Conservation (phyloP, 176 grass and related monocot genomes). For the Raddia distichophylla region DNA sequence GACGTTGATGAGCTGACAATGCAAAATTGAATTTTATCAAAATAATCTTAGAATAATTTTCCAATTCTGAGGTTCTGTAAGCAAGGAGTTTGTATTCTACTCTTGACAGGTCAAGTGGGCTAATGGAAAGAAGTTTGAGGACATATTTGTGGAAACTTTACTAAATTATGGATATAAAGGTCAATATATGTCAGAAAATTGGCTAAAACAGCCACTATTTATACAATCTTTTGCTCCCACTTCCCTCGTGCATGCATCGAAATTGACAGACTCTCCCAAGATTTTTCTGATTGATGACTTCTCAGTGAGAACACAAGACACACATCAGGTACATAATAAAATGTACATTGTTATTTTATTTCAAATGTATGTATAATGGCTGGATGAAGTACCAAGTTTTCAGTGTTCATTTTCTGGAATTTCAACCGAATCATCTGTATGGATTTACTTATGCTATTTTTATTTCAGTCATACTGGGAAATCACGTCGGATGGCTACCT, state of each 20-base stretch:
- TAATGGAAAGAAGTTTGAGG: slow-evolving; percentile 83
- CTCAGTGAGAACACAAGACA: slow-evolving; percentile 84
- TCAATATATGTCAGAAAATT: slow-evolving; percentile 83
- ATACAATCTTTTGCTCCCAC: slow-evolving; percentile 95
- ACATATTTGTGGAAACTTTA: slow-evolving; percentile 87
- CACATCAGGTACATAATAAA: slow-evolving; percentile 68
- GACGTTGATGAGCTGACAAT: slow-evolving; percentile 14
- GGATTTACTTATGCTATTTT: slow-evolving; percentile 38
- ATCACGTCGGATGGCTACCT: slow-evolving; percentile 90
- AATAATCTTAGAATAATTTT: slow-evolving; percentile 16
- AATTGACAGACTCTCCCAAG: slow-evolving; percentile 83
- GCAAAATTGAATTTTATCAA: not conserved
- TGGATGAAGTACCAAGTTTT: slow-evolving; percentile 1
- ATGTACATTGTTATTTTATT: slow-evolving; percentile 4
- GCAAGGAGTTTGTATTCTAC: slow-evolving; percentile 42
- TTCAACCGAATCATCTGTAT: slow-evolving; percentile 18
- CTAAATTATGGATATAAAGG: slow-evolving; percentile 85
- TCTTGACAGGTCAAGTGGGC: slow-evolving; percentile 82
- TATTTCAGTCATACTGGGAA: slow-evolving; percentile 89
- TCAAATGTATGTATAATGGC: slow-evolving; percentile 8
- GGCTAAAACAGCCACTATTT: slow-evolving; percentile 91
- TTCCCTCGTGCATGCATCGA: slow-evolving; percentile 81
- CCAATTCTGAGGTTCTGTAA: slow-evolving; percentile 23
- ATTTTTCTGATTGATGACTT: slow-evolving; percentile 75
- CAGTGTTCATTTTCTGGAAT: slow-evolving; percentile 3